phyloP scores from a whole-genome alignment of 768 basidiomycete genomes.

The Amanita inopinata region DNA sequence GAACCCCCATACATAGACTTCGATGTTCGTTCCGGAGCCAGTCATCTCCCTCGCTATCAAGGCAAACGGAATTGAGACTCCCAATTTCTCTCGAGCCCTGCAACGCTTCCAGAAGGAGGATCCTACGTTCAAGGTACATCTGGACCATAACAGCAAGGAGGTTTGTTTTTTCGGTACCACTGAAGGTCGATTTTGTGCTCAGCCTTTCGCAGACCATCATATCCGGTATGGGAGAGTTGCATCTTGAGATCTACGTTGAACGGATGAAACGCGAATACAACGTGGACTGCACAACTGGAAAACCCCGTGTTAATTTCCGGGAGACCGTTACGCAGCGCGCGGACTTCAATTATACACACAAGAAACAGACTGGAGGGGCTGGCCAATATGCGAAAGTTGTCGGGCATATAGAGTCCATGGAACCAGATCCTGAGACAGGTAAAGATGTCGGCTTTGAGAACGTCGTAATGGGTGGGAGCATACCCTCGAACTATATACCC shows the following conservation, averaged over 20 bases:
- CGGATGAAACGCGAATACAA: constrained; percentile 98
- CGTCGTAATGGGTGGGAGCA: constrained; percentile 83
- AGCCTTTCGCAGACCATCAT: constrained; percentile 72
- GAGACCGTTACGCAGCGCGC: constrained; percentile 84
- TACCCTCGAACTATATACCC: constrained; percentile 88
- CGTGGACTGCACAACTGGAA: constrained; percentile 86
- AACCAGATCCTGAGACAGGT: constrained; percentile 58
- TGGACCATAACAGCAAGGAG: constrained; percentile 92
- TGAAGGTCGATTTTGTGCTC: no score
- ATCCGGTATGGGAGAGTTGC: constrained; percentile 98
- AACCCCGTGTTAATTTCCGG: constrained; percentile 93
- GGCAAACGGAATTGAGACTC: constrained; percentile 84
- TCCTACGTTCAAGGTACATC: constrained; percentile 95
- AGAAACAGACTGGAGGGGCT: constrained; percentile 96
- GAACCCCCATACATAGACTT: constrained; percentile 58
- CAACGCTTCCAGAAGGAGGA: constrained; percentile 99
- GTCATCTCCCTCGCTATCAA: constrained; percentile 95
- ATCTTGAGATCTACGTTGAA: constrained; percentile 98
- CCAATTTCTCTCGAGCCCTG: constrained; percentile 93
- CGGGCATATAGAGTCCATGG: constrained; percentile 88
- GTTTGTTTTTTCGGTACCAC: constrained; percentile 25
- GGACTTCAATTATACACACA: constrained; percentile 87
- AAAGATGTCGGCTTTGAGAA: constrained; percentile 82
- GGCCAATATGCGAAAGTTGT: constrained; percentile 94
- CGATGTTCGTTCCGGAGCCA: constrained; percentile 98